Evolutionary conservation across 148 eudicot genomes (phyloP).

Genomic region (Rhododendron molle): DNA sequence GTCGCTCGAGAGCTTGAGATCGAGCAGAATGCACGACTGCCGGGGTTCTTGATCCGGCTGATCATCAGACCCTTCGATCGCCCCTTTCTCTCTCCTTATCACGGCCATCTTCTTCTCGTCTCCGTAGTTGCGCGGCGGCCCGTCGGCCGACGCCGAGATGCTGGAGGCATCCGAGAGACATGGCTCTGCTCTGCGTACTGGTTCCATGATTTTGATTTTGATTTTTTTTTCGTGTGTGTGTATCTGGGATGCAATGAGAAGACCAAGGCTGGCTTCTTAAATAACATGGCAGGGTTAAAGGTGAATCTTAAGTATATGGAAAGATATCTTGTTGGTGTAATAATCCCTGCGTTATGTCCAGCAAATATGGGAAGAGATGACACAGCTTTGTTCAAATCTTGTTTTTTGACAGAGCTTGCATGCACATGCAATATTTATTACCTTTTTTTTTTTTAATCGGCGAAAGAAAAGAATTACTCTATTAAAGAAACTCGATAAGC

Average conservation of each 20-base stretch:
- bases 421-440: not conserved
- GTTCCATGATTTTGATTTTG: not conserved
- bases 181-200: not conserved
- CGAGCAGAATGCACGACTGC: not conserved
- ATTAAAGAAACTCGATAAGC: not conserved
- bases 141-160: not conserved
- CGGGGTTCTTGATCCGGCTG: not conserved
- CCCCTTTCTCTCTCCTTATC: not conserved
- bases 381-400: not conserved
- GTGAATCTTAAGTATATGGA: not conserved
- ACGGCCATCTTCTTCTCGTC: not conserved
- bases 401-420: not conserved
- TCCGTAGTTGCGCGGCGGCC: not conserved
- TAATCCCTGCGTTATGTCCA: not conserved
- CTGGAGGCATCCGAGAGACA: not conserved
- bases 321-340: conserved; percentile 1
- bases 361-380: not conserved
- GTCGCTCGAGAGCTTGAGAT: not conserved
- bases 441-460: not conserved
- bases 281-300: not conserved
- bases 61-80: not conserved
- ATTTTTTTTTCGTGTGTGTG: not conserved
- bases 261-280: not conserved
- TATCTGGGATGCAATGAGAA: not conserved
- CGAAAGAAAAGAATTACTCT: too few relatives aligned